Evolutionary conservation across 129 eudicot genomes (phyloP).

Genomic region (Tagetes erecta): DNA sequence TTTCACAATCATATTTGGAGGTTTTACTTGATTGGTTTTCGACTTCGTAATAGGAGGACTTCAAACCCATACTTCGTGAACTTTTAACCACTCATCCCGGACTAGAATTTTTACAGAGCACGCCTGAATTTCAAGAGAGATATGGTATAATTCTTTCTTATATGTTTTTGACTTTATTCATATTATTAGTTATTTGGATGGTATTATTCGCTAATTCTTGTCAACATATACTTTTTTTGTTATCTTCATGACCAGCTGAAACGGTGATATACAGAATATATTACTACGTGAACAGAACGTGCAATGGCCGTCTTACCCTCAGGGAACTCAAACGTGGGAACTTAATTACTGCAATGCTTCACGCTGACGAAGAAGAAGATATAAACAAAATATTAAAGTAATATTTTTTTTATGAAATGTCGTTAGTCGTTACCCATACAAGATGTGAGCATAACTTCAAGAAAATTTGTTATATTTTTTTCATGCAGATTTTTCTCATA

Average conservation of each 20-base stretch:
- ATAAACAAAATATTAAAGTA: conserved; percentile 70
- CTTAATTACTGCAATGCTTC: conserved; percentile 59
- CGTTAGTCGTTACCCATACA: not conserved
- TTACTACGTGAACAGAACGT: conserved; percentile 62
- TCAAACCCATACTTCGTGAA: conserved; percentile 65
- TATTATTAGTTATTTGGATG: not conserved
- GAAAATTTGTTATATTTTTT: not conserved
- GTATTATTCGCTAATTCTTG: not conserved
- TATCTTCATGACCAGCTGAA: conserved; percentile 50
- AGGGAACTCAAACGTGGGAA: conserved; percentile 65
- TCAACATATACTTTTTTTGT: conserved; percentile 18
- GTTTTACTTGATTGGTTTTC: conserved; percentile 8
- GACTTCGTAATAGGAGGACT: conserved; percentile 53
- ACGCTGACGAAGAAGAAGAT: conserved; percentile 80
- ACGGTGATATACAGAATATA: conserved; percentile 77
- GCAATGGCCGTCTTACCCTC: conserved; percentile 67
- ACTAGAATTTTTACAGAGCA: conserved; percentile 62
- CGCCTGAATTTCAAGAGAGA: conserved; percentile 75
- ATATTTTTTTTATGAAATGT: not conserved
- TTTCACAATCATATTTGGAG: not conserved
- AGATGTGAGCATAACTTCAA: not conserved
- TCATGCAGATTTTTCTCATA: conserved; percentile 60
- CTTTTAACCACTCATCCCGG: conserved; percentile 71
- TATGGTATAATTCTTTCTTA: conserved; percentile 44
- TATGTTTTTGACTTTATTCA: not conserved